Base-by-base conservation (phyloP, 2,329 filamentous ascomycete species). In the Blastomyces silverae region DNA sequence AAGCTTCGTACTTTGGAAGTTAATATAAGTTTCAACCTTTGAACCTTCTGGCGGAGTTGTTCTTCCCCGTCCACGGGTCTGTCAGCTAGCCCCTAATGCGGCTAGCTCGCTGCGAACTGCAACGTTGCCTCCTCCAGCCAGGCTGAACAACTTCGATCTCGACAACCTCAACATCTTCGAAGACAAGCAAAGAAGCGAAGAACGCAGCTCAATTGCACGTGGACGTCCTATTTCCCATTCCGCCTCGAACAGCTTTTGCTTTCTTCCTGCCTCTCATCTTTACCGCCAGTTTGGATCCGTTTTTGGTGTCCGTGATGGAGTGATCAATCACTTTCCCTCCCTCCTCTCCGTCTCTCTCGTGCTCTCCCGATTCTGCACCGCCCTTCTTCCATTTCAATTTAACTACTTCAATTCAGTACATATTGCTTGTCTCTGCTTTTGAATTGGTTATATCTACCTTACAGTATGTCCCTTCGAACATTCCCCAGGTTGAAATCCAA, bases 51-150 rank as follows among this genome's bases (percentile, higher is more conserved):
- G n/a, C n/a, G n/a, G n/a, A n/a, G n/a, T n/a, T n/a, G n/a, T n/a
- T n/a, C n/a, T n/a, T n/a, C n/a, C n/a, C n/a, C n/a, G n/a, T n/a
- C n/a, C n/a, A n/a, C n/a, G n/a, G n/a, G n/a, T n/a, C n/a, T n/a
- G n/a, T n/a, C n/a, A n/a, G n/a, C n/a, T n/a, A n/a, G n/a, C n/a
- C n/a, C n/a, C n/a, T n/a, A n/a, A 37, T 37, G 34, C 34, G 34
- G 34, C 34, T 37, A 37, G 34, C 34, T 37, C 34, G 1, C 31
- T 20, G 28, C 55, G 28, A 57, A 57, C 55, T 57, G 55, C 55
- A 57, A 58, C 55, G 55, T 58, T 42, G 55, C 55, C 55, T 58
- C n/a, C 37, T 28, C 28, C 28, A 39, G 11, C 31, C 15, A 17
- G 42, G 13, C n/a, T 20, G 46, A 48, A 48, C 20, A 48, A 37